Base-by-base conservation (phyloP, 257 asterid species). In the Echium plantagineum region DNA sequence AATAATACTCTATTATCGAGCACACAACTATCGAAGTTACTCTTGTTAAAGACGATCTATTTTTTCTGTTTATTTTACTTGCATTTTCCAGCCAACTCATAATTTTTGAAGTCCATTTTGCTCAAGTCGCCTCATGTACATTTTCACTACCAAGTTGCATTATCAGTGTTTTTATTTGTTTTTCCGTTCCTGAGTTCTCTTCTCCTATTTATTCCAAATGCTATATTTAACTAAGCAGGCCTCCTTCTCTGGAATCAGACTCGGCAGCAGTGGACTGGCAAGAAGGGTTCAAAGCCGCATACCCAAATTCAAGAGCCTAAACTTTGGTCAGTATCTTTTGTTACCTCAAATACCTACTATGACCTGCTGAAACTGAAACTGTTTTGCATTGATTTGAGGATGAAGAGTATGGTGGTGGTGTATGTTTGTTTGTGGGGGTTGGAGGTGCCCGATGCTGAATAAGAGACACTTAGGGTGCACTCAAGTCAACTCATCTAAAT, bases 211-310 rank as follows among this genome's bases (percentile, higher is more conserved):
- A 4, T 57, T 38, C 20, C 21, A 9, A 6, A 46, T 54, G 5
- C 16, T 4, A 57, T 67, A 18, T 19, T 63, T 53, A 62, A 60
- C 63, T 7, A 13, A 75, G 66, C 66, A 91, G 98, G 98, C 52
- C 72, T 85, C 72, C 85, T 85, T 70, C 94, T 83, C 53, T 91
- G 98, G 96, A 88, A 78, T 65, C 95, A 91, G 62, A 84, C 83
- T 13, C 82, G 98, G 80, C 82, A 82, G 65, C 94, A 82, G 70
- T 88, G 98, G 98, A 73, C 82, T 61, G 96, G 86, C 58, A 81
- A 64, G 65, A 91, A 76, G 75, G 78, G 75, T 31, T 58, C 87
- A 48, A 71, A 80, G 66, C 74, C 70, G 62, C 52, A 55, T 12
- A 73, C 58, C 53, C 75, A 75, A 38, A 38, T 71, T 67, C 85